A percentile compares a stretch with the other conserved stretches of the same genome.
Conservation (phyloP, 345 rosid genomes). For the Ailanthus altissimus region DNA sequence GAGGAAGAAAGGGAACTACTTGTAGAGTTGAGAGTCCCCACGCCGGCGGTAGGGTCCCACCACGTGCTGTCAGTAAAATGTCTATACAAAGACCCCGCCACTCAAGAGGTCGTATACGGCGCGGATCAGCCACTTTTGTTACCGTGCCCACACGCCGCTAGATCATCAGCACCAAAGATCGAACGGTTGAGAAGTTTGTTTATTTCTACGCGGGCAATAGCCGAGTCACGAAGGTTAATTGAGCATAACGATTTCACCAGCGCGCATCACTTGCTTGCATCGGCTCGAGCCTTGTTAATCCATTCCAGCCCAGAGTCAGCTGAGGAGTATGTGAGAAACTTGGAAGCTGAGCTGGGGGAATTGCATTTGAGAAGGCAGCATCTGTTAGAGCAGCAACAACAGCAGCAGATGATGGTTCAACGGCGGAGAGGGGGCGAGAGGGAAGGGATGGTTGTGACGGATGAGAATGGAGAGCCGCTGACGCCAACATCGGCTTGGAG, state of each 20-base stretch:
- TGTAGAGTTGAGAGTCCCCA: conserved; percentile 61
- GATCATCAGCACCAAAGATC: conserved; percentile 50
- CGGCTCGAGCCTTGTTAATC: conserved; percentile 69
- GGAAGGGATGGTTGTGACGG: conserved; percentile 41
- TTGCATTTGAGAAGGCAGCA: conserved; percentile 56
- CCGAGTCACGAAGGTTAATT: conserved; percentile 68
- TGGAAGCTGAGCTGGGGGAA: conserved; percentile 74
- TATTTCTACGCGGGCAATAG: conserved; percentile 65
- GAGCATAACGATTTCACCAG: conserved; percentile 60
- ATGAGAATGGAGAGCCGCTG: conserved; percentile 79
- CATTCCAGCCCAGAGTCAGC: conserved; percentile 40
- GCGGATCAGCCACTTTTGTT: conserved; percentile 48
- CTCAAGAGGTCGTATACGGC: conserved; percentile 53
- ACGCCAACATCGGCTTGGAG: conserved; percentile 91
- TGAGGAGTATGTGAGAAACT: conserved; percentile 40
- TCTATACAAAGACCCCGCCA: conserved; percentile 63
- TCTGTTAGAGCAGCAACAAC: conserved; percentile 32
- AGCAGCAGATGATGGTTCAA: conserved; percentile 20
- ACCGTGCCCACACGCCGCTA: conserved; percentile 45
- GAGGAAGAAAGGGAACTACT: conserved; percentile 80
- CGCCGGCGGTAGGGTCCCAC: conserved; percentile 35
- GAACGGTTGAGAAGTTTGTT: conserved; percentile 62
- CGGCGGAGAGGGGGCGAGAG: conserved; percentile 38
- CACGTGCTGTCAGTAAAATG: conserved; percentile 58
- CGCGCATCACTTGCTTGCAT: conserved; percentile 63